Base-by-base conservation (phyloP, 2,329 filamentous ascomycete species). In the Aspergillus phoenicis region DNA sequence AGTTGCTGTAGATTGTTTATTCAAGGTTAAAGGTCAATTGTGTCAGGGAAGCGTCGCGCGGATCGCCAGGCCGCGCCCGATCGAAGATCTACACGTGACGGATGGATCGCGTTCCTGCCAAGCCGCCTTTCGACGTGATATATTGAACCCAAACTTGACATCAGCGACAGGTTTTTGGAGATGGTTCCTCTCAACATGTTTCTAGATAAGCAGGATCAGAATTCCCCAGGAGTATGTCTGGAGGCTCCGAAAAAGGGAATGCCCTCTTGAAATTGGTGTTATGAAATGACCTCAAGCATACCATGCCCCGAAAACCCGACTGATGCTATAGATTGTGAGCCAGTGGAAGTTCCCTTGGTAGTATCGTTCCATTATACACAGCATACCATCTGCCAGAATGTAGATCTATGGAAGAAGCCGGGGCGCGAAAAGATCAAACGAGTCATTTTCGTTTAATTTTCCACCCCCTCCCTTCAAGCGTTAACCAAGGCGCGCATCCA, bases 1-100 rank as follows among this genome's bases (percentile, higher is more conserved):
- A 45, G 41, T 22, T 45, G 13, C 5, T 7, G 28, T 15, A 33
- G 7, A 28, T 6, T 6, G 47, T n/a, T 30, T 15, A 15, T 7
- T 24, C 33, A 11, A 30, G 24, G 15, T 49, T 26, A 10, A 15
- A 33, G 24, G 15, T 17, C 28, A 33, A 26, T 49, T 22, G 22
- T 24, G 45, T 22, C 45, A 48, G 45, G 11, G 24, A 10, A 48
- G 45, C 39, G 22, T 54, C 39, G 52, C 51, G 22, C 52, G 52
- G 26, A 30, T 55, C 39, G 39, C 52, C 36, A 33, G 39, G 39
- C 52, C 39, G 15, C 52, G 10, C n/a, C 52, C 52, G 52, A 55
- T 47, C 38, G 52, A 22, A 47, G 39, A 55, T 55, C 47, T 45
- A 24, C 57, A 58, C 57, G 57, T 58, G 57, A 58, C 39, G 38